Evolutionary conservation across 2,329 filamentous ascomycete species (phyloP), one percentile per base, ranked within the genome.

Genomic region (Monosporascus cannonballus): DNA sequence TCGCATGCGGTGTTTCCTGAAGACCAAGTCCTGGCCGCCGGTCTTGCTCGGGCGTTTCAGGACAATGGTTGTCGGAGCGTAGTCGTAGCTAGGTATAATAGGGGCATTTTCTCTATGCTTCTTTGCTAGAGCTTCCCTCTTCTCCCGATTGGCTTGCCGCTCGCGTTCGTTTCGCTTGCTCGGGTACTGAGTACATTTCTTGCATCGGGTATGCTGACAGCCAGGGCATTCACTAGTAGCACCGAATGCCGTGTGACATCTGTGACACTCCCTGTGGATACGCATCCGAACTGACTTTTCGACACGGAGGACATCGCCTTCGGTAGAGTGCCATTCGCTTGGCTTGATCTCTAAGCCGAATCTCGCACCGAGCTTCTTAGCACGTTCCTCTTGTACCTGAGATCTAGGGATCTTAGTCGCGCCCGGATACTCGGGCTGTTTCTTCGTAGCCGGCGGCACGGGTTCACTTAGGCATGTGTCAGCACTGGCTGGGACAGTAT

Each of bases 121-220:
- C 64, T 84, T 78, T 54, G 76, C 59, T 22, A 76, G 66, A 24
- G 72, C 73, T 18, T 77, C 76, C 58, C 76, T 75, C 61, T 69
- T 73, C 64, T 77, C 75, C 50, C 79, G 76, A 65, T 75, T 77
- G 59, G 76, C 76, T 54, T 77, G 69, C 59, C 74, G 73, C 64
- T 82, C 76, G 56, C 75, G 75, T 59, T 83, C 78, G 61, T 73
- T 78, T 59, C 81, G 83, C 72, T 85, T 84, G 50, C 80, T 75
- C 36, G 91, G 91, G 62, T 87, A 83, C 51, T 89, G 84, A 27
- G 84, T 81, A 68, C 92, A 96, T 64, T 87, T 84, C 65, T 83
- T 87, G 80, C 92, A 96, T 59, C 89, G 83, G 47, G 76, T 76
- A 71, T 96, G 92, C 61, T 87, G 79, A 73, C 92, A 96, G 59